phyloP scores from a whole-genome alignment of 2,329 filamentous ascomycete species.

The Penicillium thymicola region DNA sequence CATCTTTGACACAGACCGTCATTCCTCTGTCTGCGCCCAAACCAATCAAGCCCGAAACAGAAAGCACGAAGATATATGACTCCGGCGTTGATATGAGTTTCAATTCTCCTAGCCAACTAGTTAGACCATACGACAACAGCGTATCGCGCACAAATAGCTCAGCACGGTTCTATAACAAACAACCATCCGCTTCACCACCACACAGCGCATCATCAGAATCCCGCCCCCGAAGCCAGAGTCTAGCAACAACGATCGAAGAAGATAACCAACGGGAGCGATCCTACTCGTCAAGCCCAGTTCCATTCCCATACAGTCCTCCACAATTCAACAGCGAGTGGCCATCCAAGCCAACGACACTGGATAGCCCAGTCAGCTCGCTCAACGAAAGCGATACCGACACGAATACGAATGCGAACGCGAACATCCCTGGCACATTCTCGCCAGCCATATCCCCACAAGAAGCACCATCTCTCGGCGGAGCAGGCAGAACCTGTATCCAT shows the following conservation, averaged over 20 bases:
- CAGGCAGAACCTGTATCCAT: conserved; percentile 15
- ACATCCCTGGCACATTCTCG: not conserved
- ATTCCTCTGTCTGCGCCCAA: conserved; percentile 7
- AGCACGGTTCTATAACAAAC: conserved; percentile 18
- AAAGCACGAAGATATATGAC: conserved; percentile 9
- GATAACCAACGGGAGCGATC: conserved; percentile 4
- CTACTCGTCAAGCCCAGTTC: conserved; percentile 9
- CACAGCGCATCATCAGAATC: not conserved
- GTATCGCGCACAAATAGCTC: conserved; percentile 1
- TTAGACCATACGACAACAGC: not conserved
- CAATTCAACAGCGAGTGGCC: conserved; percentile 7
- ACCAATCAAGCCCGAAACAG: not conserved
- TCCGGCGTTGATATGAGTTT: conserved; percentile 12
- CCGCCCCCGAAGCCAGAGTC: conserved; percentile 9
- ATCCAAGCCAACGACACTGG: not conserved
- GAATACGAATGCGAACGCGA: not conserved
- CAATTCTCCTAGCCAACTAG: not conserved
- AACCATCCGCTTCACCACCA: conserved; percentile 7
- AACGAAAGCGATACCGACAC: conserved; percentile 3
- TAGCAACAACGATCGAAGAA: conserved; percentile 4
- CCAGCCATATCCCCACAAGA: not conserved
- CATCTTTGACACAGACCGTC: not conserved
- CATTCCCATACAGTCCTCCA: conserved; percentile 22
- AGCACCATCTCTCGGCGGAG: conserved; percentile 6
- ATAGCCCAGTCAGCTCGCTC: not conserved